phyloP scores from a whole-genome alignment of 306 rosid genomes.

The Argentina anserina region DNA sequence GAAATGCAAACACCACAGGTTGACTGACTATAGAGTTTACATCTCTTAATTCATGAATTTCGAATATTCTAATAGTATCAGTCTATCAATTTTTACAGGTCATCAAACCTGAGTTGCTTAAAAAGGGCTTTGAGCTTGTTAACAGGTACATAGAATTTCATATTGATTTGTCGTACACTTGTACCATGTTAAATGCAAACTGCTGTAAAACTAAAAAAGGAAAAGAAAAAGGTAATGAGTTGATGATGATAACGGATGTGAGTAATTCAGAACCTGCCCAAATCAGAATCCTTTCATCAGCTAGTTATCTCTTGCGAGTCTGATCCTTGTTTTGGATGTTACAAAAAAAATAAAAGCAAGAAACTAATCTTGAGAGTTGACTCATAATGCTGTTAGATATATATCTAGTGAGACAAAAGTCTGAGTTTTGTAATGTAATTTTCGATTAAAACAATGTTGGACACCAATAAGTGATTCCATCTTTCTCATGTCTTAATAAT shows the following conservation, averaged over 20 bases:
- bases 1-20: constrained; percentile 99
- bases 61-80: background rate
- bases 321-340: background rate
- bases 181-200: background rate
- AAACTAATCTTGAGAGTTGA: background rate
- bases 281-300: background rate
- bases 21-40: constrained; percentile 13
- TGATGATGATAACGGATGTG: background rate
- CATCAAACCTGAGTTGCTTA: constrained; percentile 80
- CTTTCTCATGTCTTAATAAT: constrained; percentile 5
- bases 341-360: background rate
- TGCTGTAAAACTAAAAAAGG: background rate
- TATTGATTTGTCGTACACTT: background rate
- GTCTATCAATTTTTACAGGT: constrained; percentile 45
- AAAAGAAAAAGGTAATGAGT: background rate
- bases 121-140: constrained; percentile 85
- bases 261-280: no score
- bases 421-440: background rate
- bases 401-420: background rate
- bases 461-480: background rate
- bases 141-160: constrained; percentile 46
- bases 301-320: constrained; percentile 2
- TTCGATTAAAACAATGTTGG: background rate
- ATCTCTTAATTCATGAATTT: background rate
- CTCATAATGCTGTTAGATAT: background rate